phyloP scores from a whole-genome alignment of 257 asterid species.

The Nicotiana paniculata region DNA sequence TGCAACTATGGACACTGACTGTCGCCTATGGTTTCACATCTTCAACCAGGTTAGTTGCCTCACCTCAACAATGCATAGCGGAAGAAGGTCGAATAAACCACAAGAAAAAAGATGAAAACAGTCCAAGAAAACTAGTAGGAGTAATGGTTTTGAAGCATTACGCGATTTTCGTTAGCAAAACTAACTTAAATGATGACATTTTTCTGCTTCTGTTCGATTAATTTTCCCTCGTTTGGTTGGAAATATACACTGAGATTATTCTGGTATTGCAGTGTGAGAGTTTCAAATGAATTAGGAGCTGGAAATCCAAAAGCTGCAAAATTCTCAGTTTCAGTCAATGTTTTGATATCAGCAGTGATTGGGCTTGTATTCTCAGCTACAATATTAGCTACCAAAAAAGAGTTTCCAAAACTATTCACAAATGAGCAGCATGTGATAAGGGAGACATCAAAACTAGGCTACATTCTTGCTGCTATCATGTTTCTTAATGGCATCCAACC shows the following conservation, averaged over 20 bases:
- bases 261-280: slow-evolving; percentile 26
- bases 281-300: slow-evolving; percentile 40
- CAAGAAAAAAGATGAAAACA: neutral
- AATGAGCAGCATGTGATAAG: slow-evolving; percentile 16
- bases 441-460: slow-evolving; percentile 24
- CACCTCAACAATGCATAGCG: neutral
- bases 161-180: neutral
- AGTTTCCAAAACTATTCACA: slow-evolving; percentile 25
- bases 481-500: slow-evolving; percentile 32
- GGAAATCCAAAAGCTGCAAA: slow-evolving; percentile 28
- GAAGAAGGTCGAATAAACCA: no score
- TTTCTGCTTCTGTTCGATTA: neutral
- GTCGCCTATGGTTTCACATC: slow-evolving; percentile 72
- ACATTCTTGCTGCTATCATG: slow-evolving; percentile 29
- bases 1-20: slow-evolving; percentile 70
- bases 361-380: slow-evolving; percentile 24
- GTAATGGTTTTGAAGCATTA: neutral
- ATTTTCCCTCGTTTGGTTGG: neutral
- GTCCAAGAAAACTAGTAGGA: neutral
- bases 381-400: slow-evolving; percentile 15
- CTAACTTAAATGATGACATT: neutral
- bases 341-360: slow-evolving; percentile 20
- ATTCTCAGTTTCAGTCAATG: slow-evolving; percentile 18
- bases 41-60: slow-evolving; percentile 23
- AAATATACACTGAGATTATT: neutral